A percentile compares a stretch with the other conserved stretches of the same genome.
phyloP scores from a whole-genome alignment of 2,329 filamentous ascomycete species.

The Grosmannia huntii region DNA sequence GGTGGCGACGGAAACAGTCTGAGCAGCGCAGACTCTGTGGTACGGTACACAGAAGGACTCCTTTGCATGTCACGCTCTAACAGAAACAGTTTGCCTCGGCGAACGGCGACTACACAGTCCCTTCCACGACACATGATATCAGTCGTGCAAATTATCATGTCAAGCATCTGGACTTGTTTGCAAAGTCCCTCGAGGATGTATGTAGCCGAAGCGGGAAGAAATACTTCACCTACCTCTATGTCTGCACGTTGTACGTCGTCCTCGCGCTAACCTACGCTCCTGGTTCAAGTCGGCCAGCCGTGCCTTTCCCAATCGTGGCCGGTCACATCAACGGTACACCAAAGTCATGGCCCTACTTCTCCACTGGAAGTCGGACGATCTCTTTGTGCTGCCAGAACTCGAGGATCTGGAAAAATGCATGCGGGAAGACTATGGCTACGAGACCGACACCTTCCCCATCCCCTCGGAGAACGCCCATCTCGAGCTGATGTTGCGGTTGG shows the following conservation, averaged over 20 bases:
- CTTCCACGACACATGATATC: constrained; percentile 40
- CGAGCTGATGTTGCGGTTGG: constrained; percentile 43
- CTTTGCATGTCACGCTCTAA: background rate
- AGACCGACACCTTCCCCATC: constrained; percentile 44
- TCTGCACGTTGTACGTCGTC: background rate
- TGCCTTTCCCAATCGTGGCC: constrained; percentile 43
- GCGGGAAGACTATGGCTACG: constrained; percentile 40
- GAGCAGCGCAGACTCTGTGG: constrained; percentile 34
- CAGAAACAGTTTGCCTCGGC: constrained; percentile 29
- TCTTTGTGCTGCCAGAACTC: constrained; percentile 45
- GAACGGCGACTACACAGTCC: constrained; percentile 22
- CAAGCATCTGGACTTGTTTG: constrained; percentile 42
- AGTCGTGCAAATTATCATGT: constrained; percentile 46
- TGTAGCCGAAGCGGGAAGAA: constrained; percentile 13
- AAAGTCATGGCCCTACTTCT: constrained; percentile 42
- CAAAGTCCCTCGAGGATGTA: constrained; percentile 41
- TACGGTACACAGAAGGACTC: constrained; percentile 18
- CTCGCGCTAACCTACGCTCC: background rate
- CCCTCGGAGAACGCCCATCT: constrained; percentile 45
- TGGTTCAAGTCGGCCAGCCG: constrained; percentile 32
- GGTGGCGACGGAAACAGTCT: constrained; percentile 32
- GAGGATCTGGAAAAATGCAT: constrained; percentile 43
- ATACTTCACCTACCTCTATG: background rate
- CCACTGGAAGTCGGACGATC: constrained; percentile 45
- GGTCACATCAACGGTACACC: constrained; percentile 38